Evolutionary conservation across 768 basidiomycete genomes (phyloP), one percentile per base, ranked within the genome.

Genomic region (Lepiota subincarnata): DNA sequence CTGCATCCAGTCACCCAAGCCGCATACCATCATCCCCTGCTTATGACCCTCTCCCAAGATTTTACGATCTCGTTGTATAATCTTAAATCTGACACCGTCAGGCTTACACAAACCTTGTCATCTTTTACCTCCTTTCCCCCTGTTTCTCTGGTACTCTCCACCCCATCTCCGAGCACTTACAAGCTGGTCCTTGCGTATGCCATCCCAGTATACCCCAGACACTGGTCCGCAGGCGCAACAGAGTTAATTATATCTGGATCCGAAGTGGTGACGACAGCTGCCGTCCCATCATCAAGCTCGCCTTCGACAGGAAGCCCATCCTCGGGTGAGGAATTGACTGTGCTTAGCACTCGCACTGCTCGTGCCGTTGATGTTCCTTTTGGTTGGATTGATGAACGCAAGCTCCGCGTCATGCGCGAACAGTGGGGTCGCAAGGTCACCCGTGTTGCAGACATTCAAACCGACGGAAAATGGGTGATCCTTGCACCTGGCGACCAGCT

Each of bases 401-500:
- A 84, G 64, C 69, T 91, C 37, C 74, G 73, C 22, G 58, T 66
- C 19, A 81, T 89, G 73, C 81, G 81, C 34, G 84, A 87, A 58
- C 90, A 92, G 57, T 90, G 88, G 86, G 76, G 78, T 24, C 86
- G 89, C 53, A 91, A 89, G 66, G 78, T 92, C 16, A 70, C 72
- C 40, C 71, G 74, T 11, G 83, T 92, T 26, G 80, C 84, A n/a
- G 86, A 83, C 59, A 84, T 79, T 13, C 84, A 89, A 61, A 89
- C 90, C 4, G 90, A 92, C 62, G 90, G 90, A 7, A 91, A 89
- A 74, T 92, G 88, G 87, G 83, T 82, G 14, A 84, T 92, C 11
- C 75, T 91, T 44, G 89, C 85, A 12, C 82, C 87, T 12, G 82
- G 77, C 26, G 74, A 77, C 56, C 37, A 60, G n/a, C 60, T 63